These are phyloP conservation scores for Asterochloris sp. DNA, from an alignment of 139 green algal genomes.

Conservation along the genomic window DNA sequence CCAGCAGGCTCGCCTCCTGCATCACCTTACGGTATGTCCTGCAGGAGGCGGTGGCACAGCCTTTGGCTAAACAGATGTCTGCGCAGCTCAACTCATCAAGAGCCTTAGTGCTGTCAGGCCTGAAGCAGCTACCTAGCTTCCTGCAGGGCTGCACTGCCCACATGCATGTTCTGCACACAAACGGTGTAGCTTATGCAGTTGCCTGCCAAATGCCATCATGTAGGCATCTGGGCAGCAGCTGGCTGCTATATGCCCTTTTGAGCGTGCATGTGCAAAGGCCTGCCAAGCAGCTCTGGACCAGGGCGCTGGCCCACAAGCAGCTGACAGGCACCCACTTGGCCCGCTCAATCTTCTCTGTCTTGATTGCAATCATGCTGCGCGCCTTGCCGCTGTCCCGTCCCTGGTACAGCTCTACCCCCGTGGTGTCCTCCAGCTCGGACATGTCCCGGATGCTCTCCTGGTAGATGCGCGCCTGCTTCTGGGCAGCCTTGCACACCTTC, in stretches of 20 bases:
- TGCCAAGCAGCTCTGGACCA: neutral
- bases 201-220: no score
- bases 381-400: slow-evolving; percentile 23
- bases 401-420: slow-evolving; percentile 67
- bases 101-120: neutral
- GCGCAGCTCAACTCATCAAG: no score
- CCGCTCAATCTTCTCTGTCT: slow-evolving; percentile 73
- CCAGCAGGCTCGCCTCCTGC: slow-evolving; percentile 67
- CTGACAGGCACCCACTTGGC: slow-evolving; percentile 20
- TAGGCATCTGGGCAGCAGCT: no score
- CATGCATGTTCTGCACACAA: no score
- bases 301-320: neutral
- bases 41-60: neutral
- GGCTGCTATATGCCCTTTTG: no score
- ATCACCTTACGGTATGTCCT: slow-evolving; percentile 64
- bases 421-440: slow-evolving; percentile 71
- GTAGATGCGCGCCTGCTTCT: slow-evolving; percentile 66
- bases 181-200: no score
- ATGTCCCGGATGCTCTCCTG: slow-evolving; percentile 63
- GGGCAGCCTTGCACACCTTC: slow-evolving; percentile 55
- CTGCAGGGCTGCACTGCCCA: no score
- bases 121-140: neutral
- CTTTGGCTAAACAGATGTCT: no score
- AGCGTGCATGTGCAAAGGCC: neutral
- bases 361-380: slow-evolving; percentile 47